Evolutionary conservation across 2,329 filamentous ascomycete genomes (phyloP).

Genomic region (Aureobasidium sp.): DNA sequence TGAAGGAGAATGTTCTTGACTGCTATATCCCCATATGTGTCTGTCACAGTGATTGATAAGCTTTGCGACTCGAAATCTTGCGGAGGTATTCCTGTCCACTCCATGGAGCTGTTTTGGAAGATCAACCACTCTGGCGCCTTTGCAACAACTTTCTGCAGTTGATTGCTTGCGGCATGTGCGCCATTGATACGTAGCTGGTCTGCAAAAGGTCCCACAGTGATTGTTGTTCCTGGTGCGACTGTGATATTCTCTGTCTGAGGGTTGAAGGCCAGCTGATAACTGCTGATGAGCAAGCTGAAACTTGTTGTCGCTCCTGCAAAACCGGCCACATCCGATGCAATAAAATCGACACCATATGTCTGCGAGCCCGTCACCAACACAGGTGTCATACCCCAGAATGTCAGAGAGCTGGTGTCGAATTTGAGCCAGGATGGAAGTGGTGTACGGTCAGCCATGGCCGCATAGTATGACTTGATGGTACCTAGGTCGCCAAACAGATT

Average conservation of each 20-base stretch:
- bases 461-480: slow-evolving; percentile 61
- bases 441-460: slow-evolving; percentile 66
- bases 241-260: slow-evolving; percentile 50
- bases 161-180: slow-evolving; percentile 19
- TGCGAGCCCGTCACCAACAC: slow-evolving; percentile 60
- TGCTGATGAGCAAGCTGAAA: slow-evolving; percentile 66
- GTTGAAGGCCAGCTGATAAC: slow-evolving; percentile 59
- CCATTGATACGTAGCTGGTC: slow-evolving; percentile 52
- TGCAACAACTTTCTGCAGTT: background rate
- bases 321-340: slow-evolving; percentile 72
- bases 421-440: slow-evolving; percentile 76
- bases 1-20: slow-evolving; percentile 43
- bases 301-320: slow-evolving; percentile 59
- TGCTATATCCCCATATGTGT: slow-evolving; percentile 52
- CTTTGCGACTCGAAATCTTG: slow-evolving; percentile 51
- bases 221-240: slow-evolving; percentile 43
- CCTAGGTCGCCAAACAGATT: slow-evolving; percentile 49
- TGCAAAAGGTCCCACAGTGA: slow-evolving; percentile 41
- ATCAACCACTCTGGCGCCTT: slow-evolving; percentile 58
- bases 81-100: slow-evolving; percentile 57
- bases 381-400: slow-evolving; percentile 65
- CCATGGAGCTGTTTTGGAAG: slow-evolving; percentile 54
- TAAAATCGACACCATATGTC: slow-evolving; percentile 60
- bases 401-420: slow-evolving; percentile 58
- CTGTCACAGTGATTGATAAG: slow-evolving; percentile 52